A percentile compares a stretch with the other conserved stretches of the same genome.
These are phyloP conservation scores for Cyclotella atomus DNA, from an alignment of 108 stramenopile species.

Conservation along the genomic window DNA sequence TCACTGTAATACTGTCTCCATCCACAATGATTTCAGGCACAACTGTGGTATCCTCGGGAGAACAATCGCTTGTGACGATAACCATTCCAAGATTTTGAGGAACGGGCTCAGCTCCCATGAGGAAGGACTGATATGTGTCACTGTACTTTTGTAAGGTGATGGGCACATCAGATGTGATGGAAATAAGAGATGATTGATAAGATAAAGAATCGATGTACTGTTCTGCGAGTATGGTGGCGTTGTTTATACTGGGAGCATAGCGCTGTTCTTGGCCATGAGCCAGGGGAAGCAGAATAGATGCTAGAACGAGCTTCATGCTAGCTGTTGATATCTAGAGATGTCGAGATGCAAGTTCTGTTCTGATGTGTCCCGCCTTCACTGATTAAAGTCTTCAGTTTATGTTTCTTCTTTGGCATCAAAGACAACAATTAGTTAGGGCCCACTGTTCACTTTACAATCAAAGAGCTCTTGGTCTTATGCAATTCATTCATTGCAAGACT, in stretches of 20 bases:
- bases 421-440: no score
- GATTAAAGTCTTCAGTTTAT: no score
- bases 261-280: not conserved
- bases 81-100: conserved; percentile 23
- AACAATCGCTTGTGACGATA: conserved; percentile 44
- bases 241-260: not conserved
- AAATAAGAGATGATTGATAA: conserved; percentile 2
- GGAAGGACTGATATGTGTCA: conserved; percentile 10
- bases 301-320: not conserved
- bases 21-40: conserved; percentile 16
- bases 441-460: no score
- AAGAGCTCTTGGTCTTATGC: no score
- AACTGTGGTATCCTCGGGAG: conserved; percentile 23
- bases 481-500: no score
- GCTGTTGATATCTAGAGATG: no score
- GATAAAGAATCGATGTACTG: conserved; percentile 7
- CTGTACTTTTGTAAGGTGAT: conserved; percentile 37
- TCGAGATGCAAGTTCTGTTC: no score
- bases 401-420: no score
- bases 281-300: not conserved
- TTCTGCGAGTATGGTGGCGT: conserved; percentile 22
- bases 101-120: conserved; percentile 39
- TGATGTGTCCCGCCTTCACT: no score
- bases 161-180: conserved; percentile 28
- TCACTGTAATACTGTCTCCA: conserved; percentile 13